Percentiles rank a stretch among this genome's conserved stretches.
Conservation (phyloP, 495 filamentous ascomycete genomes). For the Aspergillus campestris region DNA sequence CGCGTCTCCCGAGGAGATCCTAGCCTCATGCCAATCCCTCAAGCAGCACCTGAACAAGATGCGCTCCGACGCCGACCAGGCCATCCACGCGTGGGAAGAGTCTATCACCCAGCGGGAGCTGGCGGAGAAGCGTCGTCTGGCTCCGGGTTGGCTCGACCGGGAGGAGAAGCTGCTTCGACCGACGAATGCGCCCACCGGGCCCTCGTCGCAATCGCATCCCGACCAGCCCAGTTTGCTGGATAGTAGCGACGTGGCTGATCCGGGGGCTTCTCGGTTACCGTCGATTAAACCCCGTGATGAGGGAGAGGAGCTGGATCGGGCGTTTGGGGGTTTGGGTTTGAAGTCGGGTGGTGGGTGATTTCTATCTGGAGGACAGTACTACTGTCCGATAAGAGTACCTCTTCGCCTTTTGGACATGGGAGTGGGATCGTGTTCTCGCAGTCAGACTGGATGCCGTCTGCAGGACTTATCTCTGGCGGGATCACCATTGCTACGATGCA, state of each 20-base stretch:
- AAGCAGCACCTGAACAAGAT: constrained; percentile 62
- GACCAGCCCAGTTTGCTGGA: constrained; percentile 36
- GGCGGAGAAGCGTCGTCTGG: constrained; percentile 83
- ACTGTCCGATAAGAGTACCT: too few relatives aligned
- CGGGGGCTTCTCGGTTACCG: constrained; percentile 29
- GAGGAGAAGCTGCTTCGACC: constrained; percentile 80
- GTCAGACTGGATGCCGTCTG: too few relatives aligned
- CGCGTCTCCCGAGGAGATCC: constrained; percentile 73
- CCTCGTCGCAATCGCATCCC: constrained; percentile 13
- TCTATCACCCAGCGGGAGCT: constrained; percentile 66
- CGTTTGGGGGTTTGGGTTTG: constrained; percentile 64
- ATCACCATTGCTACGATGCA: too few relatives aligned
- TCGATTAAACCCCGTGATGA: constrained; percentile 45
- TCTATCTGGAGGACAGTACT: too few relatives aligned
- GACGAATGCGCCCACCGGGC: constrained; percentile 12
- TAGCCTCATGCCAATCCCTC: constrained; percentile 67
- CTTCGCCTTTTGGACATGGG: too few relatives aligned
- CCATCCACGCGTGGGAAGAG: constrained; percentile 63
- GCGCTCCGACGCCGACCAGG: constrained; percentile 51
- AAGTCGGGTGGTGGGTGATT: constrained; percentile 15
- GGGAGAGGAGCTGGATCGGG: constrained; percentile 80
- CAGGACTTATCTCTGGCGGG: too few relatives aligned
- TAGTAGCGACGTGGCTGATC: constrained; percentile 29
- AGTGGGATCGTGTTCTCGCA: too few relatives aligned
- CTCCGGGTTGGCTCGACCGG: constrained; percentile 91